Evolutionary conservation across 306 rosid species (phyloP), one percentile per base, ranked within the genome.

Genomic region (Castanospermum australe): DNA sequence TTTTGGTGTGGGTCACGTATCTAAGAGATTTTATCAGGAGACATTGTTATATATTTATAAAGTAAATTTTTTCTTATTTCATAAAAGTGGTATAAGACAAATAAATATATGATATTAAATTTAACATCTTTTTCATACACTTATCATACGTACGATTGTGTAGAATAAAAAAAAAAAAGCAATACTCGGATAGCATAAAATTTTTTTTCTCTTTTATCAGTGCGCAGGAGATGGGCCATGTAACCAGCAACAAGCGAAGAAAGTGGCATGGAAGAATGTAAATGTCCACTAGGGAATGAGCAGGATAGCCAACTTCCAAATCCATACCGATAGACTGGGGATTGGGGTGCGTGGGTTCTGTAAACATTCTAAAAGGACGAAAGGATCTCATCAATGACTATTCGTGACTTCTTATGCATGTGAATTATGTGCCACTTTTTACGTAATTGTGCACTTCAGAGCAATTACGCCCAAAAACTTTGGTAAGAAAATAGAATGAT

Each of bases 221-320:
- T 20, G 67, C 0, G 55, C 32, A 59, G 7, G 33, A 48, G 35
- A 64, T 69, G 78, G 82, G 73, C 21, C 28, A 61, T 15, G 3
- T 1, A 32, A 67, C 47, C 48, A 79, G 71, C 67, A 22, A 65
- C 0, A 47, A 39, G 74, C 17, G 25, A 59, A 66, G 73, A 66
- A 77, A 81, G 85, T 59, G 83, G 64, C 42, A 13, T 56, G 60
- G 60, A 30, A 39, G 75, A 22, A 55, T 72, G 67, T 39, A 62
- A 20, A 6, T 79, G 80, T 64, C 77, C 82, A 78, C 62, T 73
- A 21, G 0, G 39, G 72, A 60, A 67, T 61, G 66, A 85, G 68
- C 79, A 78, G 5, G 47, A 78, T 82, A 82, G 30, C 62, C 79
- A 78, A 55, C 67, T 78, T 85, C 77, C 65, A 72, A 77, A 72